A percentile compares a stretch with the other conserved stretches of the same genome.
These are phyloP conservation scores for Rauvolfia tetraphylla DNA, from an alignment of 257 asterid species.

Conservation along the genomic window DNA sequence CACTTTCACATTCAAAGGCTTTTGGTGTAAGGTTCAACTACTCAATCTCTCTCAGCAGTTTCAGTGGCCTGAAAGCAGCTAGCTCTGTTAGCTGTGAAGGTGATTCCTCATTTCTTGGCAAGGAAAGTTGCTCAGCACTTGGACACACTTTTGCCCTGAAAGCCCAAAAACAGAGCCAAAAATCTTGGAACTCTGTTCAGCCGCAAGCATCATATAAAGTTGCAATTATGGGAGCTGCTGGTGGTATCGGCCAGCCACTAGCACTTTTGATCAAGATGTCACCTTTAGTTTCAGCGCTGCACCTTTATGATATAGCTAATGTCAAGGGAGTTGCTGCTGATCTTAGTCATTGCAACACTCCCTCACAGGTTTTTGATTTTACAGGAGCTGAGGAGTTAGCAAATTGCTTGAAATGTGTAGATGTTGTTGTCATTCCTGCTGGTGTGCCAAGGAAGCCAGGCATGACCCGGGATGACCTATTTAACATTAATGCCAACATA, in stretches of 20 bases:
- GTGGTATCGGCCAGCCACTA: constrained; percentile 88
- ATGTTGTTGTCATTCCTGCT: constrained; percentile 82
- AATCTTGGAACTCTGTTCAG: constrained; percentile 42
- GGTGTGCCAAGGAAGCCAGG: constrained; percentile 93
- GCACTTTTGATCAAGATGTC: constrained; percentile 84
- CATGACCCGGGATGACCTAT: constrained; percentile 86
- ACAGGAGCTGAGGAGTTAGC: constrained; percentile 69
- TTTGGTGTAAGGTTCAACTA: constrained; percentile 40
- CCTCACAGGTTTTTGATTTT: constrained; percentile 61
- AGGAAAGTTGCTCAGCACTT: constrained; percentile 41
- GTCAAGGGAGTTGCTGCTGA: constrained; percentile 89
- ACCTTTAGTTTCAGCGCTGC: constrained; percentile 62
- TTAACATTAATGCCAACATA: constrained; percentile 72
- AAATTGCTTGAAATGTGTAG: constrained; percentile 53
- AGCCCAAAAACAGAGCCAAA: constrained; percentile 30
- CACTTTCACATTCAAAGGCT: constrained; percentile 40
- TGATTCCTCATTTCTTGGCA: constrained; percentile 43
- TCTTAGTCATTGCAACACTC: constrained; percentile 89
- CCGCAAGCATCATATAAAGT: constrained; percentile 85
- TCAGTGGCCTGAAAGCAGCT: constrained; percentile 51
- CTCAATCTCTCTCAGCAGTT: constrained; percentile 36
- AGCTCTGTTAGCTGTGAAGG: constrained; percentile 30
- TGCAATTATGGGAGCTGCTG: constrained; percentile 77
- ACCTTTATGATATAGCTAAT: constrained; percentile 76
- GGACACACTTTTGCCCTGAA: constrained; percentile 25